Evolutionary conservation across 2,329 filamentous ascomycete species (phyloP), one percentile per base, ranked within the genome.

Genomic region (Aspergillus glaucus): DNA sequence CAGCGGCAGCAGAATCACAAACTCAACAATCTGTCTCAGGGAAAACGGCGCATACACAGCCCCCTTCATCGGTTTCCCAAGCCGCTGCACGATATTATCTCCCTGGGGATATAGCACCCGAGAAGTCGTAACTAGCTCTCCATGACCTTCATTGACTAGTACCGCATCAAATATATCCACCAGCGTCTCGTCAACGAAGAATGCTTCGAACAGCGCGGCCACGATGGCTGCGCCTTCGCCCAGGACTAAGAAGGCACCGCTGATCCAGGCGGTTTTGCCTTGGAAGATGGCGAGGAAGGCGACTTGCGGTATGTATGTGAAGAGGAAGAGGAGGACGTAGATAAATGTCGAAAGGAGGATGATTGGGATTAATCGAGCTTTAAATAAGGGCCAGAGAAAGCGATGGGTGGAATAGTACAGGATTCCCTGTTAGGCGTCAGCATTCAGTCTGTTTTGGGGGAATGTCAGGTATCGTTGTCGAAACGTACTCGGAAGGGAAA

Each of bases 211-310:
- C 1, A 91, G 71, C 10, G 82, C 61, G 6, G 81, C 79, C 15
- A 83, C 79, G 41, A 85, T 75, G 1, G 80, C 79, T 3, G 79
- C 78, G 8, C 80, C 80, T 65, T 85, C 79, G 8, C 79, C 81
- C 2, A 98, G 77, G 0, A 95, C 88, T 43, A 97, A 75, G 54
- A 97, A 85, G 0, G 88, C 83, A 2, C 87, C 90, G 60, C 89
- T 96, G 49, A 95, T 71, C 87, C 89, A 95, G n/a, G 93, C 93
- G 26, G 84, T 85, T 50, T 82, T 70, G 19, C 87, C 87, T 60
- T 97, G 91, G 66, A 96, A 97, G 57, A 97, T 81, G 14, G 87
- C 84, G 19, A 98, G 79, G 61, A 98, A 88, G 1, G 88, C 87
- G 48, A 89, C 89, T 65, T 97, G 88, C 0, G 92, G 92, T 2